Evolutionary conservation across 2,329 filamentous ascomycete species (phyloP).

Genomic region (Colletotrichum euphorbiae): DNA sequence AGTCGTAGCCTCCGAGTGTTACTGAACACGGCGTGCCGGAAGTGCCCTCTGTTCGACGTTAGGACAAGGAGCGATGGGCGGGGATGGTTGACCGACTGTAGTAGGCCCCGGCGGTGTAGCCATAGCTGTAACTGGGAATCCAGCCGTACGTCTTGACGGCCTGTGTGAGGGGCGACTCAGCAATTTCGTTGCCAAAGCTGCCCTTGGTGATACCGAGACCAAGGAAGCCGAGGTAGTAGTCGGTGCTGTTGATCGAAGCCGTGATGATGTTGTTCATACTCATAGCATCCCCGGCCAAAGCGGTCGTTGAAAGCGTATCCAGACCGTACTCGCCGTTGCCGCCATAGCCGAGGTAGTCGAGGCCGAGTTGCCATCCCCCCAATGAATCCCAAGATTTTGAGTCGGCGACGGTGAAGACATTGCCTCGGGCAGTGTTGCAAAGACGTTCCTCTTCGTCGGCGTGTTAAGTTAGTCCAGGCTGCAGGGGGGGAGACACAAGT

Average conservation of each 20-base stretch:
- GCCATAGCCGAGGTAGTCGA: conserved; percentile 67
- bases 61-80: conserved; percentile 46
- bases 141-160: conserved; percentile 68
- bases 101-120: conserved; percentile 80
- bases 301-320: conserved; percentile 60
- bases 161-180: conserved; percentile 65
- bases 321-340: conserved; percentile 75
- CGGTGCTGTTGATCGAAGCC: conserved; percentile 66
- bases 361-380: conserved; percentile 70
- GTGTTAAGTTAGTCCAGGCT: too few relatives aligned
- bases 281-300: conserved; percentile 51
- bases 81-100: conserved; percentile 65
- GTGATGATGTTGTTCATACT: conserved; percentile 60
- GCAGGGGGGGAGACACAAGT: too few relatives aligned
- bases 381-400: conserved; percentile 70
- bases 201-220: conserved; percentile 68
- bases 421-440: conserved; percentile 69
- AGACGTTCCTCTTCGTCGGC: conserved; percentile 55
- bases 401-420: conserved; percentile 63
- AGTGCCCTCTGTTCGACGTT: conserved; percentile 48
- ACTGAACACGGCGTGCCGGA: conserved; percentile 65
- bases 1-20: conserved; percentile 78
- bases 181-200: conserved; percentile 61
- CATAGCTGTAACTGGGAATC: conserved; percentile 80
- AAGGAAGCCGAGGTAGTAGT: conserved; percentile 65